Evolutionary conservation across 176 grass and related monocot genomes (phyloP).

Genomic region (Rhynchospora pubera): DNA sequence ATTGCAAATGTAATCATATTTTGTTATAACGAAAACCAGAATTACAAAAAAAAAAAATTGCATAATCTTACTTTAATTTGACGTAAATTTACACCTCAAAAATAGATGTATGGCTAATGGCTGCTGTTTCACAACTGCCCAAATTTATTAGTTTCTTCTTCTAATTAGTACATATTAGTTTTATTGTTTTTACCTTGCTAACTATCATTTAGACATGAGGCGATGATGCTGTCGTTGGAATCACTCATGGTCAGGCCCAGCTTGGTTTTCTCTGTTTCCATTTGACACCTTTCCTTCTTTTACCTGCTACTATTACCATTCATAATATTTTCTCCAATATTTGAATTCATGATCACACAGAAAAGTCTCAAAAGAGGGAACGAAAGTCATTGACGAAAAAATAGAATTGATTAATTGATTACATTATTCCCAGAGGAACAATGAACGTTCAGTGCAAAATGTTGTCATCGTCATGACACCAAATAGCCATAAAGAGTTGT

Average conservation of each 20-base stretch:
- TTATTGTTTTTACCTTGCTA: background rate
- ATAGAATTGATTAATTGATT: background rate
- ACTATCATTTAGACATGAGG: background rate
- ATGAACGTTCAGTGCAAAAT: too few relatives aligned
- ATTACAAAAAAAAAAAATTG: too few relatives aligned
- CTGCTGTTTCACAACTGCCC: background rate
- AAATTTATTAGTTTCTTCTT: background rate
- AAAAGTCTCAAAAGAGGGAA: background rate
- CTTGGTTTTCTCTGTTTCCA: background rate
- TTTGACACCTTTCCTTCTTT: background rate
- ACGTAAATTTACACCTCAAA: too few relatives aligned
- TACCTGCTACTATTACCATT: background rate
- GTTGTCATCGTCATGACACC: background rate
- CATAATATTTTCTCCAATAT: background rate
- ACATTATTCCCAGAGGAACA: background rate
- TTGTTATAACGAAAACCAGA: too few relatives aligned
- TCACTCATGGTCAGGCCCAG: background rate
- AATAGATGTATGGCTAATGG: background rate
- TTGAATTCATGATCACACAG: background rate
- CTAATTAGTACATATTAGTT: background rate
- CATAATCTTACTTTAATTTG: too few relatives aligned
- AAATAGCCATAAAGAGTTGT: background rate
- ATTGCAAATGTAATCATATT: too few relatives aligned
- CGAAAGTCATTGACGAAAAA: background rate
- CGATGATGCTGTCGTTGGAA: conserved; percentile 8